Evolutionary conservation across 139 green algal species (phyloP).

Genomic region (Chlamydomonas applanata): DNA sequence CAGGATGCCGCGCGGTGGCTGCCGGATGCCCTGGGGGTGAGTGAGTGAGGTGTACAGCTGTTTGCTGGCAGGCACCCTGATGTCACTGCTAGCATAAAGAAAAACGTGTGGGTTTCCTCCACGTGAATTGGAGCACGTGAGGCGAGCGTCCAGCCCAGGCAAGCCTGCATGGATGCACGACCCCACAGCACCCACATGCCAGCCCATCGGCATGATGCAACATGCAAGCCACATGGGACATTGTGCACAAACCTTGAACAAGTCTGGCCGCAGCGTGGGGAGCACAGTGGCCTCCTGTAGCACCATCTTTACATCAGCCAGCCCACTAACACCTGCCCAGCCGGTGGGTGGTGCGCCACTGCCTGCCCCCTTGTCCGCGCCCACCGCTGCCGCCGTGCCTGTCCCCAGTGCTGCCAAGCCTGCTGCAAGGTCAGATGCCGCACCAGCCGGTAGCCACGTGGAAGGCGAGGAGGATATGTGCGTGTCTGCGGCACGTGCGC

Average conservation of each 20-base stretch:
- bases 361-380: slow-evolving; percentile 11
- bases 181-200: no score
- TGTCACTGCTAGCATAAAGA: no score
- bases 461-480: slow-evolving; percentile 7
- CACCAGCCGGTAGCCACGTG: neutral
- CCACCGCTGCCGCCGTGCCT: neutral
- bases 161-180: no score
- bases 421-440: neutral
- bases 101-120: no score
- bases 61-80: neutral
- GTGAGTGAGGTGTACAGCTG: neutral
- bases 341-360: no score
- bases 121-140: no score
- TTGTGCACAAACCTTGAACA: slow-evolving; percentile 23
- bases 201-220: no score
- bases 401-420: neutral
- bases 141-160: no score
- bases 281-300: slow-evolving; percentile 50
- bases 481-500: neutral
- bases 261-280: slow-evolving; percentile 42
- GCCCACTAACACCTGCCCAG: slow-evolving; percentile 31
- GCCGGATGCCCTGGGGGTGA: slow-evolving; percentile 16
- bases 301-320: slow-evolving; percentile 44
- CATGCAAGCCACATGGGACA: no score
- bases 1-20: slow-evolving; percentile 37